Conservation (phyloP, 176 grass and related monocot species). For the Rhipidocladum racemiflorum region DNA sequence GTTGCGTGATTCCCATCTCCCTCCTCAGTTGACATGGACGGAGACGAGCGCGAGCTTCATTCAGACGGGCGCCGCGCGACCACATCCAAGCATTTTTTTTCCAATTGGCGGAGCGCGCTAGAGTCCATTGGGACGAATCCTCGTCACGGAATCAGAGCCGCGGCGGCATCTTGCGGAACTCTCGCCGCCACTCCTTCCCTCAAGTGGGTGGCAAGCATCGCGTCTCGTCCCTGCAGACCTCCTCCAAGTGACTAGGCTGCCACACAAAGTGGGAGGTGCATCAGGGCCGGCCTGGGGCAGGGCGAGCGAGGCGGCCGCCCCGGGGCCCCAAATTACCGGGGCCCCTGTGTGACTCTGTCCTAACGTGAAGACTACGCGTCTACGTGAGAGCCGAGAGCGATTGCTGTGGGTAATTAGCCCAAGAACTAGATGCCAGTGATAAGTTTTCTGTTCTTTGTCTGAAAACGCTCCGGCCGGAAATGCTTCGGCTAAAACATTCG, state of each 20-base stretch:
- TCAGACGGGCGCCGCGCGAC: not conserved
- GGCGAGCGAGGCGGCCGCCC: too few species aligned
- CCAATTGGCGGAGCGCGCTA: not conserved
- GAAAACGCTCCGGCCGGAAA: too few species aligned
- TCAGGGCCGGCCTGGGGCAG: too few species aligned
- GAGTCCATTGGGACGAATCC: not conserved
- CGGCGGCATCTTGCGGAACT: not conserved
- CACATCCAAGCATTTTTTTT: too few species aligned
- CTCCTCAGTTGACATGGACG: not conserved
- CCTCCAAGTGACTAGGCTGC: not conserved
- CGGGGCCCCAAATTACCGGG: too few species aligned
- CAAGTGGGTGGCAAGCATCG: not conserved
- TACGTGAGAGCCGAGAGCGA: too few species aligned
- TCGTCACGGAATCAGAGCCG: conserved; percentile 20
- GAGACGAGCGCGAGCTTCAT: not conserved
- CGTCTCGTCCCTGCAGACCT: conserved; percentile 3
- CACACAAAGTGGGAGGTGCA: not conserved
- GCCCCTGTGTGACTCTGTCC: too few species aligned
- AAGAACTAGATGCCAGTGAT: too few species aligned
- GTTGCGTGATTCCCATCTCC: conserved; percentile 1
- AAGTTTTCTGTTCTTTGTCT: too few species aligned
- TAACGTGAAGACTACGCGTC: too few species aligned
- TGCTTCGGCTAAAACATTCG: too few species aligned
- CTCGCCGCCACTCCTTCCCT: not conserved
- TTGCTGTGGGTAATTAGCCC: too few species aligned